phyloP scores from a whole-genome alignment of 805 yeast species.

The Kodamaea leandrae region DNA sequence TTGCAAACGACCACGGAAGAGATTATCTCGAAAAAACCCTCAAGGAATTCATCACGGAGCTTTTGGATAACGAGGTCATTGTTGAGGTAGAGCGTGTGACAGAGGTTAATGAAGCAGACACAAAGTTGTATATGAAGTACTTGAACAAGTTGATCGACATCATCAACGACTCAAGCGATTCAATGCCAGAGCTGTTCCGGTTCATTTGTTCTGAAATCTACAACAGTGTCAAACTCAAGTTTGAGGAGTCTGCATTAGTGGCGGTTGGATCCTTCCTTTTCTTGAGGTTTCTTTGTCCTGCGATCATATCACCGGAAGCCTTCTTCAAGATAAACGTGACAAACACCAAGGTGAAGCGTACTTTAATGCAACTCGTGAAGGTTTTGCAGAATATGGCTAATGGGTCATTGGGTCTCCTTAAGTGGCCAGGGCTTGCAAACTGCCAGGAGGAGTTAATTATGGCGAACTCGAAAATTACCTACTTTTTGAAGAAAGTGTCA shows the following conservation, averaged over 20 bases:
- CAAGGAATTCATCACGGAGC: constrained; percentile 53
- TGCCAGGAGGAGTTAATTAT: constrained; percentile 38
- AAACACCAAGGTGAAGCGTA: constrained; percentile 49
- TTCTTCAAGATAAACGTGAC: constrained; percentile 31
- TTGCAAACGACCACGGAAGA: constrained; percentile 65
- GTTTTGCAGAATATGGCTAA: constrained; percentile 85
- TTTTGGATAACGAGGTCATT: constrained; percentile 46
- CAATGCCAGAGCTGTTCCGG: constrained; percentile 69
- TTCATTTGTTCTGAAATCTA: constrained; percentile 67
- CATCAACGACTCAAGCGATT: constrained; percentile 52
- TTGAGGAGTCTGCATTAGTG: constrained; percentile 55
- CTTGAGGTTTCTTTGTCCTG: constrained; percentile 80
- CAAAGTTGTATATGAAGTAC: constrained; percentile 53
- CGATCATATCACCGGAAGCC: constrained; percentile 83
- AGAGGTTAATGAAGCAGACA: constrained; percentile 31
- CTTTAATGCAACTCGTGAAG: constrained; percentile 76
- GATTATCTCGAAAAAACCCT: constrained; percentile 54
- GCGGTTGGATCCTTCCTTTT: constrained; percentile 88
- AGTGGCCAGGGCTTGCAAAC: constrained; percentile 54
- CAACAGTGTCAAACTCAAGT: constrained; percentile 54
- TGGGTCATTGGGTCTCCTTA: constrained; percentile 63
- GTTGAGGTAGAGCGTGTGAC: constrained; percentile 63
- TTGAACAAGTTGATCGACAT: constrained; percentile 55
- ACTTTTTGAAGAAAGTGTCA: constrained; percentile 28
- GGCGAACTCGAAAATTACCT: constrained; percentile 27